Evolutionary conservation across 148 eudicot species (phyloP).

Genomic region (Gaultheria prostrata): DNA sequence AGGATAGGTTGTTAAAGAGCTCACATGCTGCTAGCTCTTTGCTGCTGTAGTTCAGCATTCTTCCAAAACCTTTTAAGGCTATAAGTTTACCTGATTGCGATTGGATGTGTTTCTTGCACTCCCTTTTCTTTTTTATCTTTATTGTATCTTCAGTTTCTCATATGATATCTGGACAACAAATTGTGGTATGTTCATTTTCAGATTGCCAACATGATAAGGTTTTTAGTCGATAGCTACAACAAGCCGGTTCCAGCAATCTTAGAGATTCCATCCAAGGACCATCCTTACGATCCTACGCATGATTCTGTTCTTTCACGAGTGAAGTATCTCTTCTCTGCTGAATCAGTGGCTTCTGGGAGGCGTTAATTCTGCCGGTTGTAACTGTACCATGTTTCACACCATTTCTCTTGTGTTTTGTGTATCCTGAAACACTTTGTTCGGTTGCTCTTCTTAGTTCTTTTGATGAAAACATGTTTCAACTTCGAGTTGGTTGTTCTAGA

Average conservation of each 20-base stretch:
- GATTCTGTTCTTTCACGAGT: conserved; percentile 95
- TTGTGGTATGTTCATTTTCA: conserved; percentile 23
- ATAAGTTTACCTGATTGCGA: neutral
- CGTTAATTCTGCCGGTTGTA: conserved; percentile 26
- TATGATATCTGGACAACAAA: neutral
- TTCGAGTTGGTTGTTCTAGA: neutral
- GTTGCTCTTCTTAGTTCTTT: neutral
- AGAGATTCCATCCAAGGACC: conserved; percentile 97
- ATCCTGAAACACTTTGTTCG: neutral
- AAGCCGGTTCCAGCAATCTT: conserved; percentile 90
- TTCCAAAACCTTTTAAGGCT: neutral
- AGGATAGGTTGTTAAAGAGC: conserved; percentile 3
- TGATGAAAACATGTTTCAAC: neutral
- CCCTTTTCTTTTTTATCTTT: no score
- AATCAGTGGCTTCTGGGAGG: conserved; percentile 68
- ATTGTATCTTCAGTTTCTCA: neutral
- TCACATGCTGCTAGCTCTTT: neutral
- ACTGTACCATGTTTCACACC: neutral
- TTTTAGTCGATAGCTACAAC: conserved; percentile 93
- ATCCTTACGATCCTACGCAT: conserved; percentile 94
- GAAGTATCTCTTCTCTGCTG: conserved; percentile 75
- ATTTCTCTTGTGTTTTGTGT: neutral
- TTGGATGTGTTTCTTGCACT: no score
- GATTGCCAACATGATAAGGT: conserved; percentile 95
- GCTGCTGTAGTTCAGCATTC: neutral